Base-by-base conservation (phyloP, 176 grass and related monocot genomes). In the Bromus sterilis region DNA sequence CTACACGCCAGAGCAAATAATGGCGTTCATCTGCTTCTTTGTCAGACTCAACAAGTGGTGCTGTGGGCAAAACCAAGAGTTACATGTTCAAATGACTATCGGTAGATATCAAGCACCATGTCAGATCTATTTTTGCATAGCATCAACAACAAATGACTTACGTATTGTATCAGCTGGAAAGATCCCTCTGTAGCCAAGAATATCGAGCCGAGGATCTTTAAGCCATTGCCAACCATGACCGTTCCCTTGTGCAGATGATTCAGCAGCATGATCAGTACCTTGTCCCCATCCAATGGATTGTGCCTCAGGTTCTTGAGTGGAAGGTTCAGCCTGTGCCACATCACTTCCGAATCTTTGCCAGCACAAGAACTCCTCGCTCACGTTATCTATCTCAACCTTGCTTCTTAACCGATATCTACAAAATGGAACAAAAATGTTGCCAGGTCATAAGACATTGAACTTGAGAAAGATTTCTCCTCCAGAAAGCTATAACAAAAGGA, bases 301-400 rank as follows among this genome's bases (percentile, higher is more conserved):
- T 48, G 87, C 80, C 31, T 92, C 89, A 66, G 87, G 91, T 82
- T 94, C 91, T 83, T 94, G 85, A 57, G 77, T 87, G 48, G 85
- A 89, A 71, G 94, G 65, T 72, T 2, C 42, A 31, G 82, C 8
- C 40, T 80, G 84, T 56, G 65, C 82, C 21, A 82, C 32, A 55
- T 81, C 20, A 15, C 1, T 56, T 13, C 95, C 95, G 86, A 94
- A 98, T n/a, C 82, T 71, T 86, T 98, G 95, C 95, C 95, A 98
- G 55, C 95, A 98, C 35, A 87, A 76, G 20, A 94, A 97, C n/a
- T 94, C 85, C 25, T 86, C 69, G n/a, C 86, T 97, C 60, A 86
- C 91, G 75, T 91, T 93, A 74, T 94, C 91, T 86, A 94, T 88
- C 59, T 97, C 91, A 85, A 97, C 94, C 81, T 97, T 97, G 39